Percentiles rank a stretch among this genome's conserved stretches.
Conservation (phyloP, 2,329 filamentous ascomycete genomes). For the Colletotrichum sp. region DNA sequence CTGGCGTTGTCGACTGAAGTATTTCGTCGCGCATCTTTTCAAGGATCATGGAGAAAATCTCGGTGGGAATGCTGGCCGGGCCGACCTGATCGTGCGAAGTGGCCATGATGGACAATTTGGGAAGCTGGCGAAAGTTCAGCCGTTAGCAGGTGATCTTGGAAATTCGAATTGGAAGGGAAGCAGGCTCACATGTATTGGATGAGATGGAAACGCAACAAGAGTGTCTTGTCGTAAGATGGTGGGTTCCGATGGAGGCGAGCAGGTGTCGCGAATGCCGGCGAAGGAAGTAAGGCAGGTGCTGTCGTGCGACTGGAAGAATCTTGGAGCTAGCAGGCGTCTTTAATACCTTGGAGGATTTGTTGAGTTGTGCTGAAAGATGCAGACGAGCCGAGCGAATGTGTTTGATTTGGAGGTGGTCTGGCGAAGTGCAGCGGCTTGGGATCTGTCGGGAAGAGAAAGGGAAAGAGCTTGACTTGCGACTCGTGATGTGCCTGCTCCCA, state of each 20-base stretch:
- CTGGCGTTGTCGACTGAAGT: neutral
- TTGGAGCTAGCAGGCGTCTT: neutral
- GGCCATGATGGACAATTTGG: neutral
- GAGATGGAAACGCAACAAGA: neutral
- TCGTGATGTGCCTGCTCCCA: neutral
- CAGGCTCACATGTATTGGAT: neutral
- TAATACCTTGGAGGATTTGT: neutral
- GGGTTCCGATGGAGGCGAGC: neutral
- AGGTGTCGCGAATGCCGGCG: neutral
- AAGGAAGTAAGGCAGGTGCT: neutral
- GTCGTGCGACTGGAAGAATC: neutral
- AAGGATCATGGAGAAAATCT: neutral
- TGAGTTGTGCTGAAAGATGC: neutral
- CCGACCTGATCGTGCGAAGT: neutral
- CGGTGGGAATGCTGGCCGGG: neutral
- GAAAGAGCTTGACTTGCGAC: neutral
- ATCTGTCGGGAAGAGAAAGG: neutral
- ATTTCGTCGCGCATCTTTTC: neutral
- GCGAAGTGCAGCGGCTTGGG: neutral
- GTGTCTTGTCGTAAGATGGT: neutral
- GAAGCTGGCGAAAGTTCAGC: neutral
- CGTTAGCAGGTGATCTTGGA: neutral
- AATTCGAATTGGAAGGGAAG: neutral
- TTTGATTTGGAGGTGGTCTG: neutral
- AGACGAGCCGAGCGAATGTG: neutral